Conservation (phyloP, 306 rosid species). For the Canavalia ensiformis region DNA sequence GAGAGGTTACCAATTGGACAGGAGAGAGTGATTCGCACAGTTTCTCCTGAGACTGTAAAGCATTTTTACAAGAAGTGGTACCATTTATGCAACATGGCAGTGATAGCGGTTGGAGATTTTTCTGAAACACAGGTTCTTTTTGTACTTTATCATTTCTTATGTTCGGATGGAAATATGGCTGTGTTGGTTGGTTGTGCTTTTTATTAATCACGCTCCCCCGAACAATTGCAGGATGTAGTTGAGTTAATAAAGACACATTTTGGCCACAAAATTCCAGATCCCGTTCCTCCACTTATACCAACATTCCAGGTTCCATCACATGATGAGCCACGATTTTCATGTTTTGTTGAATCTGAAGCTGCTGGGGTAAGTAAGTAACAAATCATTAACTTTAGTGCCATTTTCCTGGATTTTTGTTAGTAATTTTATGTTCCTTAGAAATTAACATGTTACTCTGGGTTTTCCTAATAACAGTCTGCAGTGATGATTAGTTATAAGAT, state of each 20-base stretch:
- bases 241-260: constrained; percentile 89
- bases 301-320: constrained; percentile 80
- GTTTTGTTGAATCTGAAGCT: constrained; percentile 96
- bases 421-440: constrained; percentile 16
- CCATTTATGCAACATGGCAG: constrained; percentile 93
- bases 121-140: constrained; percentile 80
- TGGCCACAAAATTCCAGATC: constrained; percentile 74
- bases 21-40: constrained; percentile 86
- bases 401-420: constrained; percentile 14
- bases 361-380: constrained; percentile 85
- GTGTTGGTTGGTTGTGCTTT: constrained; percentile 37
- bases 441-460: constrained; percentile 43
- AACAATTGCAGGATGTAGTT: constrained; percentile 69
- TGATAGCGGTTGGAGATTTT: constrained; percentile 96
- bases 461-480: constrained; percentile 73
- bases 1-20: constrained; percentile 93
- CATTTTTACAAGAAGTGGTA: constrained; percentile 89
- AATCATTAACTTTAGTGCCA: constrained; percentile 39
- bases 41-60: constrained; percentile 85
- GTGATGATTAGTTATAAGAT: constrained; percentile 96
- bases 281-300: constrained; percentile 73
- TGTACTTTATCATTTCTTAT: constrained; percentile 38
- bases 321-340: constrained; percentile 85
- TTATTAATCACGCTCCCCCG: constrained; percentile 46
- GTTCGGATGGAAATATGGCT: constrained; percentile 41